Evolutionary conservation across 495 filamentous ascomycete species (phyloP).

Genomic region (Aspergillus taichungensis): DNA sequence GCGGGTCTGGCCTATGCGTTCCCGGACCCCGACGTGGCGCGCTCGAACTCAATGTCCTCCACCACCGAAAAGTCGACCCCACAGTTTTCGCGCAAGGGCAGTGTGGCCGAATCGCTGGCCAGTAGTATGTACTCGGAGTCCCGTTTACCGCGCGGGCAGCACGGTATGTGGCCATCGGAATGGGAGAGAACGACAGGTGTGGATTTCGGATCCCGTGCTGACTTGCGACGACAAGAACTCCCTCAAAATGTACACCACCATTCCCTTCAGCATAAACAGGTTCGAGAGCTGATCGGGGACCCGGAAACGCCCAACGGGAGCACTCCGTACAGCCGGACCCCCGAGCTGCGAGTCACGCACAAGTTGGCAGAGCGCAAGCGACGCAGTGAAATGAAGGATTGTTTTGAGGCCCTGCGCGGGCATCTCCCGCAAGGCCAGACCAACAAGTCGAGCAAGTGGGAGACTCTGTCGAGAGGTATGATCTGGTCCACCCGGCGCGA

Average conservation of each 20-base stretch:
- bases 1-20: conserved; percentile 79
- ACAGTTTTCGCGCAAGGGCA: conserved; percentile 57
- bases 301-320: conserved; percentile 42
- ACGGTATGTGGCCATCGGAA: conserved; percentile 30
- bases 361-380: conserved; percentile 95
- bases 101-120: conserved; percentile 61
- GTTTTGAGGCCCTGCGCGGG: conserved; percentile 79
- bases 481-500: neutral
- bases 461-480: conserved; percentile 90
- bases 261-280: conserved; percentile 63
- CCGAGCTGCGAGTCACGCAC: conserved; percentile 89
- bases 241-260: conserved; percentile 59
- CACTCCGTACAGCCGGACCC: conserved; percentile 87
- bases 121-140: conserved; percentile 71
- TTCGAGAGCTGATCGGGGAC: conserved; percentile 58
- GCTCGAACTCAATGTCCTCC: conserved; percentile 45
- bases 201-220: conserved; percentile 2
- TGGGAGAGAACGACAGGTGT: neutral
- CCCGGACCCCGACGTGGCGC: conserved; percentile 61
- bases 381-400: conserved; percentile 94
- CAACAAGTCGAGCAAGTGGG: conserved; percentile 97
- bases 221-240: conserved; percentile 24
- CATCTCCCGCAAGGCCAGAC: conserved; percentile 80
- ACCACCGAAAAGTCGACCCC: conserved; percentile 41
- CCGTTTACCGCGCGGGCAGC: conserved; percentile 61